Evolutionary conservation across 177 flowering plant genomes (phyloP).

Genomic region (Vitis hybrid): DNA sequence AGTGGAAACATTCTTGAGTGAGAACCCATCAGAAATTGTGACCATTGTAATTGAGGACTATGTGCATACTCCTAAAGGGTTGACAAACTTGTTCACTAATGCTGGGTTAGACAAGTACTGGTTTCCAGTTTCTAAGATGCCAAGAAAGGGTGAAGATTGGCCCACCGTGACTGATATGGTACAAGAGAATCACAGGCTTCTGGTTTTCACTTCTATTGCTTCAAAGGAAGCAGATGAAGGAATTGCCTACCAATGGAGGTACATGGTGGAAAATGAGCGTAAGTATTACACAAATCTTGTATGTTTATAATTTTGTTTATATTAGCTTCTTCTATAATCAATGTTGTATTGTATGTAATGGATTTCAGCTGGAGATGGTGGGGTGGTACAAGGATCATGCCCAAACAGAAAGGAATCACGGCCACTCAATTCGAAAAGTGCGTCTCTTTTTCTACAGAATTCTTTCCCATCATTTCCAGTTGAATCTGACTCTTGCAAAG

Average conservation of each 20-base stretch:
- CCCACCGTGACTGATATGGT: constrained; percentile 89
- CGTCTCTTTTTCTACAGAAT: constrained; percentile 80
- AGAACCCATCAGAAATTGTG: constrained; percentile 79
- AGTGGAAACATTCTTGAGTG: constrained; percentile 83
- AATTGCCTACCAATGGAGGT: constrained; percentile 95
- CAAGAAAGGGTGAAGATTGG: constrained; percentile 88
- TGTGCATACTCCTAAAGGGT: constrained; percentile 88
- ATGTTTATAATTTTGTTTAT: neutral
- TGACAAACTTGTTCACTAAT: constrained; percentile 65
- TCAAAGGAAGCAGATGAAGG: constrained; percentile 93
- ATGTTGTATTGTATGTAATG: constrained; percentile 3
- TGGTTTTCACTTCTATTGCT: constrained; percentile 88
- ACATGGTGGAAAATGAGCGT: constrained; percentile 94
- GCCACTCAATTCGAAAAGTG: constrained; percentile 62
- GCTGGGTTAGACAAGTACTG: constrained; percentile 85
- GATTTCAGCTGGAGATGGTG: constrained; percentile 94
- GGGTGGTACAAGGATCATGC: constrained; percentile 78
- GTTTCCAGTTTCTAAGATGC: constrained; percentile 95
- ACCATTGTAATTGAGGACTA: constrained; percentile 97
- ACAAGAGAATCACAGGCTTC: constrained; percentile 67
- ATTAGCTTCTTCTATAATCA: neutral
- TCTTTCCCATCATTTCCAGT: constrained; percentile 87
- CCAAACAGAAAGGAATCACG: constrained; percentile 86
- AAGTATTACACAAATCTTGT: constrained; percentile 22
- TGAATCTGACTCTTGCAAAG: constrained; percentile 75